phyloP scores from a whole-genome alignment of 192 early-diverging fungal genomes.

The Mortierella antarctica region DNA sequence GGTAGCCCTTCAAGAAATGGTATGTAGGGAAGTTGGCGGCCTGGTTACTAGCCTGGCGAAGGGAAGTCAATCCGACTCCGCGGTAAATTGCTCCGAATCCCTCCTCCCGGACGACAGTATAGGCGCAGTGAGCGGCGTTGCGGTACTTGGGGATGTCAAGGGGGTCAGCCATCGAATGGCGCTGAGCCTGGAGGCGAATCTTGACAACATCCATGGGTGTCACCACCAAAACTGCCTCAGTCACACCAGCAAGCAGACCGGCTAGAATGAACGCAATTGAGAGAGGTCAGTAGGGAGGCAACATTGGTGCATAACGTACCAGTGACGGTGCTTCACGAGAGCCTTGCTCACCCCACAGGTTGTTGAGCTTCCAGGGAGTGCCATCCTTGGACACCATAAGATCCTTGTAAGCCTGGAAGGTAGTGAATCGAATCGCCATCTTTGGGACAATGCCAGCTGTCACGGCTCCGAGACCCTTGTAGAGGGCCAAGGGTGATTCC shows the following conservation, averaged over 20 bases:
- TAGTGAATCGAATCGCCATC: slow-evolving; percentile 98
- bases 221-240: slow-evolving; percentile 94
- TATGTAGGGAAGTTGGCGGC: slow-evolving; percentile 99
- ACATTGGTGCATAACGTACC: not conserved
- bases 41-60: slow-evolving; percentile 97
- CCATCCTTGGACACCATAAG: slow-evolving; percentile 73
- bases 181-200: slow-evolving; percentile 96
- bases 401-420: slow-evolving; percentile 94
- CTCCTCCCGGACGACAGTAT: slow-evolving; percentile 92
- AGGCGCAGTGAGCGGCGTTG: slow-evolving; percentile 91
- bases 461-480: slow-evolving; percentile 98
- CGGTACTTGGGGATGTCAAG: slow-evolving; percentile 97
- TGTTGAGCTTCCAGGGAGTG: slow-evolving; percentile 77
- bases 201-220: slow-evolving; percentile 99
- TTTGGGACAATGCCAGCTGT: slow-evolving; percentile 97
- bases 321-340: not conserved
- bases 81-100: slow-evolving; percentile 90
- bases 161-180: slow-evolving; percentile 96
- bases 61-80: slow-evolving; percentile 92
- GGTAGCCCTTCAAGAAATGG: slow-evolving; percentile 85
- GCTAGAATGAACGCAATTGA: slow-evolving; percentile 62
- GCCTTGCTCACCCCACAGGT: slow-evolving; percentile 36
- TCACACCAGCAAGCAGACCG: slow-evolving; percentile 91
- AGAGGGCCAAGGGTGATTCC: slow-evolving; percentile 90
- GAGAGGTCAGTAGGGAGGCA: not conserved